Evolutionary conservation across 2,329 filamentous ascomycete species (phyloP).

Genomic region (Bertia moriformis): DNA sequence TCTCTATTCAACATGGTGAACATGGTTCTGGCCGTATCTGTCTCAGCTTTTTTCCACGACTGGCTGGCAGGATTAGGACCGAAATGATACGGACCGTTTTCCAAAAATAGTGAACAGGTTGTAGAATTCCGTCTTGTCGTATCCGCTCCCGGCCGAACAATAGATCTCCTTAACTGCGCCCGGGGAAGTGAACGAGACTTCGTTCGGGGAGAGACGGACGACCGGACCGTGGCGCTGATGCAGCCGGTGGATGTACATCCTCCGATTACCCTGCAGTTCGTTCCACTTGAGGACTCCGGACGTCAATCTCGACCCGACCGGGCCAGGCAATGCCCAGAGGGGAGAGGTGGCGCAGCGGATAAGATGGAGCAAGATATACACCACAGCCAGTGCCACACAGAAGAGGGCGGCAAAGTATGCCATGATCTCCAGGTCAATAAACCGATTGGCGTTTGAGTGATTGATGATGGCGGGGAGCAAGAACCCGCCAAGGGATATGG

Average conservation of each 20-base stretch:
- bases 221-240: constrained; percentile 40
- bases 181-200: constrained; percentile 42
- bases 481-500: too few species aligned
- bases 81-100: constrained; percentile 25
- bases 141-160: constrained; percentile 43
- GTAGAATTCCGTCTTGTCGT: constrained; percentile 53
- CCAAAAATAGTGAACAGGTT: constrained; percentile 43
- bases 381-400: too few species aligned
- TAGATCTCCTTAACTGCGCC: constrained; percentile 49
- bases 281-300: constrained; percentile 36
- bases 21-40: constrained; percentile 38
- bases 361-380: background rate
- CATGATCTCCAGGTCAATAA: too few species aligned
- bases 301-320: constrained; percentile 29
- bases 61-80: background rate
- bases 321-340: constrained; percentile 30
- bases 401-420: too few species aligned
- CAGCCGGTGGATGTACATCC: constrained; percentile 36
- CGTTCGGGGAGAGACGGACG: constrained; percentile 40
- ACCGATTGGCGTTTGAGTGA: too few species aligned
- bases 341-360: constrained; percentile 16
- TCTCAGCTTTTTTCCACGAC: background rate
- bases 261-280: constrained; percentile 36
- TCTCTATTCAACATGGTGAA: constrained; percentile 41
- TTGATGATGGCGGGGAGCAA: too few species aligned